Percentiles rank a stretch among this genome's conserved stretches.
Conservation (phyloP, 129 eudicot species). For the Silybum marianum region DNA sequence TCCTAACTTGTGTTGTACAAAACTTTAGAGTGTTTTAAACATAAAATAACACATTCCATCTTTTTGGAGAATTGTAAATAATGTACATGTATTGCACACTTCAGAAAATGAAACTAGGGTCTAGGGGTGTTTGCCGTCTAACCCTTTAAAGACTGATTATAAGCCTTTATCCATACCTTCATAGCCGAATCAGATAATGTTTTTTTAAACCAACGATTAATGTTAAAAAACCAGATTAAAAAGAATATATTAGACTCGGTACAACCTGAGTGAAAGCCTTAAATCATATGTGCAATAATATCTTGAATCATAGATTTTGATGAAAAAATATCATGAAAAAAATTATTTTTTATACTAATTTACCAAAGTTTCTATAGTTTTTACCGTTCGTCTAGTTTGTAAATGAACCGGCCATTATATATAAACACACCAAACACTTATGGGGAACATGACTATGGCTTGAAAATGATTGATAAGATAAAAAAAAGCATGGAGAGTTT, state of each 20-base stretch:
- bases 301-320: no score
- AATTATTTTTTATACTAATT: no score
- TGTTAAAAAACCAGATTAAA: neutral
- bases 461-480: constrained; percentile 3
- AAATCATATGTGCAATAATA: no score
- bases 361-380: no score
- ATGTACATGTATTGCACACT: neutral
- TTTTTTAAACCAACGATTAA: neutral
- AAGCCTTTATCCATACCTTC: neutral
- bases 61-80: neutral
- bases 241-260: neutral
- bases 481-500: neutral
- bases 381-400: no score
- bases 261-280: no score
- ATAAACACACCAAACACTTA: neutral
- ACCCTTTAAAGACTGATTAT: neutral
- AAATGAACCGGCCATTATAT: no score
- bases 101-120: no score
- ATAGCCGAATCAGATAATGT: no score
- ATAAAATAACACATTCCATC: neutral
- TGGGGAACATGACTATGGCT: neutral
- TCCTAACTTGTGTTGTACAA: no score
- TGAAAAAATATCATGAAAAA: no score
- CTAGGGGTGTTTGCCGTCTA: neutral
- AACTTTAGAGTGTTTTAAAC: neutral